Evolutionary conservation across 2,329 filamentous ascomycete genomes (phyloP).

Genomic region (Paecilomyces sp.): DNA sequence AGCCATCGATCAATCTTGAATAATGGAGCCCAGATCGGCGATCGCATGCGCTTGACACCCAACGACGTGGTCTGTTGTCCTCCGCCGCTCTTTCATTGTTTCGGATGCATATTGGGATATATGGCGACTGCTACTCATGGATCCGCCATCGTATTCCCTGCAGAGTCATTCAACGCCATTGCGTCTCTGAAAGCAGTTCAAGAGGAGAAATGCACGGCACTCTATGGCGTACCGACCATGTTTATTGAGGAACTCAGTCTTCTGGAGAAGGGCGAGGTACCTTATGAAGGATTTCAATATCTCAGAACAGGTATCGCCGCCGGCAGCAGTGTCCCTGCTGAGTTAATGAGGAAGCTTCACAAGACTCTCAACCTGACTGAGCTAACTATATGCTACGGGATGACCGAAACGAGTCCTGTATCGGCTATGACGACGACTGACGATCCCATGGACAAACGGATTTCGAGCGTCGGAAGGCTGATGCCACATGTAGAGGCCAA

Average conservation of each 20-base stretch:
- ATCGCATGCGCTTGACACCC: constrained; percentile 72
- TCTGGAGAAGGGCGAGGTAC: constrained; percentile 47
- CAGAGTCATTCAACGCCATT: constrained; percentile 75
- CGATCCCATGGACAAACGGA: constrained; percentile 67
- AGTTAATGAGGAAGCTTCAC: constrained; percentile 62
- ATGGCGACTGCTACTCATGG: constrained; percentile 87
- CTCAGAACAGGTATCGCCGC: constrained; percentile 88
- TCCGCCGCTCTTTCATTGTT: constrained; percentile 61
- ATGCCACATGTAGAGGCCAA: constrained; percentile 78
- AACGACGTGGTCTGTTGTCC: constrained; percentile 63
- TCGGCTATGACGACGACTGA: constrained; percentile 71
- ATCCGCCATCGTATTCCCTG: constrained; percentile 74
- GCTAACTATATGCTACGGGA: constrained; percentile 90
- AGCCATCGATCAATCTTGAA: constrained; percentile 83
- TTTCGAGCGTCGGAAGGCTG: constrained; percentile 67
- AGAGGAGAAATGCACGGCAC: constrained; percentile 56
- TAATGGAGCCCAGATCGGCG: constrained; percentile 78
- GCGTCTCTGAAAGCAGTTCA: constrained; percentile 61
- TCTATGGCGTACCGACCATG: constrained; percentile 94
- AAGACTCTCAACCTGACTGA: constrained; percentile 67
- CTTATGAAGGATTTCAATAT: constrained; percentile 51
- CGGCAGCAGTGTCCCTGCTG: constrained; percentile 74
- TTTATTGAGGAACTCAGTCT: constrained; percentile 81
- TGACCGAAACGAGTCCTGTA: constrained; percentile 77
- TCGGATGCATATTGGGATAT: constrained; percentile 86